phyloP scores from a whole-genome alignment of 2,329 filamentous ascomycete species.

The Bipolaris gigantea region DNA sequence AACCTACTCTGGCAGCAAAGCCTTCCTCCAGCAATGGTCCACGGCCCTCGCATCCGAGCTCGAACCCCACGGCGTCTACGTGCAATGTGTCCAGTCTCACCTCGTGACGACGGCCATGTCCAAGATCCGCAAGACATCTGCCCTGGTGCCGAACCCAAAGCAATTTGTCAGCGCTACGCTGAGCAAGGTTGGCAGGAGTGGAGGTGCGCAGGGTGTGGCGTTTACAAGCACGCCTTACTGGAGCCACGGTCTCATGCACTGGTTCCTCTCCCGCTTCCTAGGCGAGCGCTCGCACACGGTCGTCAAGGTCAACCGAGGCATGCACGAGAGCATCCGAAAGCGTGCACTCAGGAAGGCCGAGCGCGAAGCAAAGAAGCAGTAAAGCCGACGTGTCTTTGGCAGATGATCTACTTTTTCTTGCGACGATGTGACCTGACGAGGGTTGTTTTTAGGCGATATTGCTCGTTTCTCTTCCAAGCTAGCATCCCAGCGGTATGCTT shows the following conservation, averaged over 20 bases:
- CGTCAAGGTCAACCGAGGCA: conserved; percentile 64
- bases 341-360: conserved; percentile 82
- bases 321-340: conserved; percentile 82
- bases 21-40: conserved; percentile 97
- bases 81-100: conserved; percentile 90
- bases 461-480: background rate
- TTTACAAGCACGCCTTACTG: conserved; percentile 92
- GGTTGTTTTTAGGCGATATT: background rate
- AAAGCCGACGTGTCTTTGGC: background rate
- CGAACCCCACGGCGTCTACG: conserved; percentile 75
- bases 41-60: conserved; percentile 82
- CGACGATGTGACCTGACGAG: background rate
- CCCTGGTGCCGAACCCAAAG: conserved; percentile 78
- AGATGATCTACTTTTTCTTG: background rate
- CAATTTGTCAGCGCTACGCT: conserved; percentile 79
- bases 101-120: conserved; percentile 96
- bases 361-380: conserved; percentile 72
- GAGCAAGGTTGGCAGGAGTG: conserved; percentile 75
- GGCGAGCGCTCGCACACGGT: conserved; percentile 61
- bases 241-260: conserved; percentile 87
- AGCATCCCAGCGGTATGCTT: no score
- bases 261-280: conserved; percentile 66
- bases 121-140: conserved; percentile 80
- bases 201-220: conserved; percentile 75
- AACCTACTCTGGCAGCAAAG: conserved; percentile 96